These are phyloP conservation scores for Simplicillium aogashimaense DNA, from an alignment of 2,329 filamentous ascomycete genomes.

Conservation along the genomic window DNA sequence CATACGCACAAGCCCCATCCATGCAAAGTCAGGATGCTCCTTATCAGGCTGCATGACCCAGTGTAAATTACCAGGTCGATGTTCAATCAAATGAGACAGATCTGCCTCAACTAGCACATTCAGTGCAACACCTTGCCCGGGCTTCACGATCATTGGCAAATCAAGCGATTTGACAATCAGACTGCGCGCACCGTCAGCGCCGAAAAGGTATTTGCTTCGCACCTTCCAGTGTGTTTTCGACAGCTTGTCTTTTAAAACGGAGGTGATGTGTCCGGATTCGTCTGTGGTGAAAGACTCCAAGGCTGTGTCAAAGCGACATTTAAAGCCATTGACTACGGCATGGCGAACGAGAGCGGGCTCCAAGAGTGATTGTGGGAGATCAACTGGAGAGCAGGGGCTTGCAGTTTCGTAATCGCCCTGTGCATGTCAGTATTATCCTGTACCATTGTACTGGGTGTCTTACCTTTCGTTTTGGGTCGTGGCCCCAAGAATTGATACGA, in stretches of 20 bases:
- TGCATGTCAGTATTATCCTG: not conserved
- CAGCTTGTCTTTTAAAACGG: slow-evolving; percentile 23
- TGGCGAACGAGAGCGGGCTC: slow-evolving; percentile 29
- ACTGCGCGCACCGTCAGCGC: slow-evolving; percentile 37
- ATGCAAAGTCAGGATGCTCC: slow-evolving; percentile 40
- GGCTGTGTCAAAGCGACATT: slow-evolving; percentile 23
- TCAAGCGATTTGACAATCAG: slow-evolving; percentile 24
- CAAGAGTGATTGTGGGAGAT: slow-evolving; percentile 31
- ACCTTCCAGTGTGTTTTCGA: slow-evolving; percentile 28
- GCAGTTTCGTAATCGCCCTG: slow-evolving; percentile 31
- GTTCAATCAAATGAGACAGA: slow-evolving; percentile 34
- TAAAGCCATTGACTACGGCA: slow-evolving; percentile 24
- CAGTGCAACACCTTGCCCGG: slow-evolving; percentile 24
- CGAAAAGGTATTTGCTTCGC: slow-evolving; percentile 42
- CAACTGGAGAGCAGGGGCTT: slow-evolving; percentile 29
- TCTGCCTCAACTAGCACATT: slow-evolving; percentile 35
- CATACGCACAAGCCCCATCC: slow-evolving; percentile 43
- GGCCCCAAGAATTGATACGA: slow-evolving; percentile 39
- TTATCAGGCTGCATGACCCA: slow-evolving; percentile 47
- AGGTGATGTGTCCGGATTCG: slow-evolving; percentile 14
- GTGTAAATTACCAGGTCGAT: slow-evolving; percentile 48
- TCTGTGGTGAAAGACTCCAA: slow-evolving; percentile 19
- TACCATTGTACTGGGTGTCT: not conserved
- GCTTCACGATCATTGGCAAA: slow-evolving; percentile 31
- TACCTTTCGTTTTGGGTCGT: slow-evolving; percentile 32